Percentiles rank a stretch among this genome's conserved stretches.
These are phyloP conservation scores for Lepiota brunneoincarnata DNA, from an alignment of 768 basidiomycete genomes.

Conservation along the genomic window DNA sequence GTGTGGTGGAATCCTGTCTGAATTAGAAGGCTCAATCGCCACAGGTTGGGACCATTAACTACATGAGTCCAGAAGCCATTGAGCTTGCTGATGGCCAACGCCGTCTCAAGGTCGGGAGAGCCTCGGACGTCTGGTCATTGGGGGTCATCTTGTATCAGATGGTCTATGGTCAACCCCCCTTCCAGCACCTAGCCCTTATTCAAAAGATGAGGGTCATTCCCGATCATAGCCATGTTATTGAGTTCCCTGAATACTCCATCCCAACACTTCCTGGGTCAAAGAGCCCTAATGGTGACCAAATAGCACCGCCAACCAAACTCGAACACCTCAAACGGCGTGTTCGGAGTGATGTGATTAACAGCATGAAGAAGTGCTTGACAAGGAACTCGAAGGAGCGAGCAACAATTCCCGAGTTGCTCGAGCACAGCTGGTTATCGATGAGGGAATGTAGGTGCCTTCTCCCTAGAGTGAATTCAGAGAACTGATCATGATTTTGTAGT, in stretches of 20 bases:
- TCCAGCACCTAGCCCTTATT: constrained; percentile 77
- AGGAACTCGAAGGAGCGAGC: constrained; percentile 81
- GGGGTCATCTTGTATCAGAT: constrained; percentile 99
- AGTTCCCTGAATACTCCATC: constrained; percentile 71
- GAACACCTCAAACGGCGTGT: constrained; percentile 74
- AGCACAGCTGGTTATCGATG: constrained; percentile 76
- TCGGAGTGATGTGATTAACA: constrained; percentile 68
- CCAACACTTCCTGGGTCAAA: constrained; percentile 45
- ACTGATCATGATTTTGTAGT: neutral
- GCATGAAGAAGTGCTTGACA: constrained; percentile 79
- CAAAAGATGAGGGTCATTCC: constrained; percentile 96
- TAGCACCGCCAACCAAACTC: constrained; percentile 51
- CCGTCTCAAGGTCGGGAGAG: constrained; percentile 90
- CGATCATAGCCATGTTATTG: constrained; percentile 69
- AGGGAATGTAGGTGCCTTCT: constrained; percentile 44
- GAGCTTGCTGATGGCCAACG: constrained; percentile 84
- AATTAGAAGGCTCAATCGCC: neutral
- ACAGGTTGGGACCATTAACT: constrained; percentile 95
- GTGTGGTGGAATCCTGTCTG: constrained; percentile 3
- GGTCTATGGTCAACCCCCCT: constrained; percentile 93
- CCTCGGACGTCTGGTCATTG: constrained; percentile 96
- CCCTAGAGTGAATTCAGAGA: neutral
- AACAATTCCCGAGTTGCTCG: constrained; percentile 84
- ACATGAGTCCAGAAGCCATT: constrained; percentile 98
- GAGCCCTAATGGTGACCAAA: constrained; percentile 23